Conservation (phyloP, 2,329 filamentous ascomycete genomes). For the Trichoderma pleuroti region DNA sequence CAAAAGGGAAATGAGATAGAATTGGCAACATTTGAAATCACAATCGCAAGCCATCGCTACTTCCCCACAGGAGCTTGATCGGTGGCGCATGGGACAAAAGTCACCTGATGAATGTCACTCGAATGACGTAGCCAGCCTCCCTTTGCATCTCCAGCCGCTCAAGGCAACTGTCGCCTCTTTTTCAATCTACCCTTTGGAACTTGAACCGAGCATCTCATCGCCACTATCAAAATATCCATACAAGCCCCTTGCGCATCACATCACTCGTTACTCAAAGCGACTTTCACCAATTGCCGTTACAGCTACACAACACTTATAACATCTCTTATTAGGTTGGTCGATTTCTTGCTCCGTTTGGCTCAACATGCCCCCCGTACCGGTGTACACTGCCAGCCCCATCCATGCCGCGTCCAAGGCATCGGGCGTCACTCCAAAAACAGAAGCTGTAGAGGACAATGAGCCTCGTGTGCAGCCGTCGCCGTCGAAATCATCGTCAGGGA, state of each 20-base stretch:
- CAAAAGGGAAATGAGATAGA: not conserved
- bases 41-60: not conserved
- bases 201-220: not conserved
- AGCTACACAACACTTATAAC: not conserved
- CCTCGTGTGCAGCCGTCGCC: conserved; percentile 26
- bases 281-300: not conserved
- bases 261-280: not conserved
- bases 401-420: conserved; percentile 53
- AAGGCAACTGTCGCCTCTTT: not conserved
- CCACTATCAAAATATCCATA: not conserved
- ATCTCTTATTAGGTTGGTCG: not conserved
- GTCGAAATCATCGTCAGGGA: conserved; percentile 27
- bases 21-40: not conserved
- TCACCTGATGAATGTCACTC: conserved; percentile 16
- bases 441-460: conserved; percentile 25
- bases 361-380: conserved; percentile 57
- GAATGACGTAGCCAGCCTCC: conserved; percentile 9
- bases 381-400: conserved; percentile 59
- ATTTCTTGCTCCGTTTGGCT: not conserved
- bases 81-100: not conserved
- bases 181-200: not conserved
- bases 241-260: not conserved
- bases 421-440: conserved; percentile 47
- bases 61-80: not conserved
- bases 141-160: not conserved